phyloP scores from a whole-genome alignment of 2,329 filamentous ascomycete species.

The Fusarium penzigii region DNA sequence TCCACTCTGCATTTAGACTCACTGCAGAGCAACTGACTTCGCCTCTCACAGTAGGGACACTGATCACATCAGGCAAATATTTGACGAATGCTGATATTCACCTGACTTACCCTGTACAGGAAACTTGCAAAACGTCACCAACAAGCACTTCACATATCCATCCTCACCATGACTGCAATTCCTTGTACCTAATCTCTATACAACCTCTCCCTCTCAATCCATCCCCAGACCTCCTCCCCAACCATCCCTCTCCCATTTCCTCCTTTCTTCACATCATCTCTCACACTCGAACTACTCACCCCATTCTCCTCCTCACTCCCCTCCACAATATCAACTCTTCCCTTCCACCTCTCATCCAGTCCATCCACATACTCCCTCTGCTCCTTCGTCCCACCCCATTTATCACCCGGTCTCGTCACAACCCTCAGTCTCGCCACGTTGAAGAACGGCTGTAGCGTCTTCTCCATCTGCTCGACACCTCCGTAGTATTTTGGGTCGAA shows the following conservation, averaged over 20 bases:
- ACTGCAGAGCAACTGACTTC: no score
- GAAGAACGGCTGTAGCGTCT: slow-evolving; percentile 64
- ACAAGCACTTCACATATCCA: neutral
- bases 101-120: no score
- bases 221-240: slow-evolving; percentile 55
- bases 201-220: slow-evolving; percentile 57
- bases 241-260: slow-evolving; percentile 53
- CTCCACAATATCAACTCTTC: slow-evolving; percentile 60
- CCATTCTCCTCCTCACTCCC: slow-evolving; percentile 44
- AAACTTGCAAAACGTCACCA: neutral
- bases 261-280: slow-evolving; percentile 55
- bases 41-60: no score
- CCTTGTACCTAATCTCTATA: slow-evolving; percentile 44
- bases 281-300: slow-evolving; percentile 64
- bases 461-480: slow-evolving; percentile 41
- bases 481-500: slow-evolving; percentile 72
- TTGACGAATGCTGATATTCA: no score
- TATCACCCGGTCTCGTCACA: slow-evolving; percentile 61
- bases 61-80: no score
- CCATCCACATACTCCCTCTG: slow-evolving; percentile 53
- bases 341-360: slow-evolving; percentile 59
- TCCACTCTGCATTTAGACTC: no score
- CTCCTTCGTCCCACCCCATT: slow-evolving; percentile 53
- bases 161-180: neutral
- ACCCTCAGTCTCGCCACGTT: slow-evolving; percentile 61